phyloP scores from a whole-genome alignment of 2,329 filamentous ascomycete genomes.

The Anthostomella pinea region DNA sequence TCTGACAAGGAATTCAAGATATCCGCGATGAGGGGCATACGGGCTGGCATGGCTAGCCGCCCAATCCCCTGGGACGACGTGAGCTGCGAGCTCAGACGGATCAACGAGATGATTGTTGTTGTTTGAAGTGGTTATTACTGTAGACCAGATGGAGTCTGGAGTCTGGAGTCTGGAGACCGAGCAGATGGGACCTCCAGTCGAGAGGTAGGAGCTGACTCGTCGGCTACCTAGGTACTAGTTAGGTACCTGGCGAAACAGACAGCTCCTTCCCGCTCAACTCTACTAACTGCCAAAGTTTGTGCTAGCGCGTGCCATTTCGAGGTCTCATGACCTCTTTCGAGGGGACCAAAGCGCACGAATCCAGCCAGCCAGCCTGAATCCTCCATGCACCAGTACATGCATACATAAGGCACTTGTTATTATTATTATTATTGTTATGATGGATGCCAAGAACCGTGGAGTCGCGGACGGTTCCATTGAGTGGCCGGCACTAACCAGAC shows the following conservation, averaged over 20 bases:
- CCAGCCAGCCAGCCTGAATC: slow-evolving; percentile 18
- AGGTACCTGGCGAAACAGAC: too few relatives aligned
- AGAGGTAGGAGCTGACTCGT: slow-evolving; percentile 13
- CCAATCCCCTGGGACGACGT: slow-evolving; percentile 2
- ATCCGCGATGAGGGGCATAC: too few relatives aligned
- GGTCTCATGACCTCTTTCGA: slow-evolving; percentile 26
- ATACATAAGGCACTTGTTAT: too few relatives aligned
- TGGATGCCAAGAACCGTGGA: slow-evolving; percentile 19
- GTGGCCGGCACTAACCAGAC: slow-evolving; percentile 24
- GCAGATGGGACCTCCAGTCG: not conserved
- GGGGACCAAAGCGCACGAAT: slow-evolving; percentile 22
- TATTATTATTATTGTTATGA: too few relatives aligned
- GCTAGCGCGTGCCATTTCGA: slow-evolving; percentile 20
- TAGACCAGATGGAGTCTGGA: too few relatives aligned
- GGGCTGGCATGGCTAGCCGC: slow-evolving; percentile 2
- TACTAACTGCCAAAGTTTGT: slow-evolving; percentile 24
- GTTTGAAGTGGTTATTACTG: too few relatives aligned
- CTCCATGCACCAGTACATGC: slow-evolving; percentile 17
- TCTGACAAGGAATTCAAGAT: too few relatives aligned
- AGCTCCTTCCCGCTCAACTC: slow-evolving; percentile 17
- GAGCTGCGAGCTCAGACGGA: too few relatives aligned
- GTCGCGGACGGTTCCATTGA: slow-evolving; percentile 22
- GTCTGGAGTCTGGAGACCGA: not conserved
- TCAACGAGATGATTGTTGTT: too few relatives aligned
- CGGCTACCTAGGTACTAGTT: too few relatives aligned